Conservation (phyloP, 1,139 yeast genomes). For the Debaryomyces sp. region DNA sequence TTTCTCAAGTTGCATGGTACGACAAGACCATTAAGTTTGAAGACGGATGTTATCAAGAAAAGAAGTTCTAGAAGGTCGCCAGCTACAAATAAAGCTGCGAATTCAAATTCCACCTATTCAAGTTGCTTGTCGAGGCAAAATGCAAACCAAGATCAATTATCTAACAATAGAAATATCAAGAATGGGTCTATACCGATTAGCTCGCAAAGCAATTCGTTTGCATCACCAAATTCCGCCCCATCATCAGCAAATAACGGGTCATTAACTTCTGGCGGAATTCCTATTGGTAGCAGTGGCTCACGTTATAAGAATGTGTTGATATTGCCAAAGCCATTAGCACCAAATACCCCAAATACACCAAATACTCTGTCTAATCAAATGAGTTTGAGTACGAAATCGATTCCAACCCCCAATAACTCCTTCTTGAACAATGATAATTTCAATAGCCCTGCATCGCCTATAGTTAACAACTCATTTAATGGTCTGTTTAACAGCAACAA, state of each 20-base stretch:
- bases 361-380: constrained; percentile 15
- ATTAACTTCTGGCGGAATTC: constrained; percentile 11
- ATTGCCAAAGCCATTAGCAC: constrained; percentile 40
- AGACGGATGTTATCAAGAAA: constrained; percentile 60
- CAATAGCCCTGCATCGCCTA: constrained; percentile 13
- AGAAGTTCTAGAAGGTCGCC: constrained; percentile 45
- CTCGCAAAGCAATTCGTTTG: constrained; percentile 5
- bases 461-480: background rate
- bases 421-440: constrained; percentile 16
- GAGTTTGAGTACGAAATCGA: constrained; percentile 20
- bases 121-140: constrained; percentile 2
- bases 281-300: constrained; percentile 12
- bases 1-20: constrained; percentile 61
- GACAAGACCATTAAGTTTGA: constrained; percentile 56
- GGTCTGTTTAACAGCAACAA: background rate
- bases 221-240: constrained; percentile 12
- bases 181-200: constrained; percentile 1
- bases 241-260: constrained; percentile 9
- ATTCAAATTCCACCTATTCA: constrained; percentile 9
- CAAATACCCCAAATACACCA: constrained; percentile 13
- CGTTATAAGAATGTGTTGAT: constrained; percentile 46
- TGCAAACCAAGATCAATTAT: background rate
- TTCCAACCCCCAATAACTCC: constrained; percentile 28
- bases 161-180: background rate
- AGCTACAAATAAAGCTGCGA: constrained; percentile 3